phyloP scores from a whole-genome alignment of 2,329 filamentous ascomycete species.

The Stagonosporopsis rhizophila region DNA sequence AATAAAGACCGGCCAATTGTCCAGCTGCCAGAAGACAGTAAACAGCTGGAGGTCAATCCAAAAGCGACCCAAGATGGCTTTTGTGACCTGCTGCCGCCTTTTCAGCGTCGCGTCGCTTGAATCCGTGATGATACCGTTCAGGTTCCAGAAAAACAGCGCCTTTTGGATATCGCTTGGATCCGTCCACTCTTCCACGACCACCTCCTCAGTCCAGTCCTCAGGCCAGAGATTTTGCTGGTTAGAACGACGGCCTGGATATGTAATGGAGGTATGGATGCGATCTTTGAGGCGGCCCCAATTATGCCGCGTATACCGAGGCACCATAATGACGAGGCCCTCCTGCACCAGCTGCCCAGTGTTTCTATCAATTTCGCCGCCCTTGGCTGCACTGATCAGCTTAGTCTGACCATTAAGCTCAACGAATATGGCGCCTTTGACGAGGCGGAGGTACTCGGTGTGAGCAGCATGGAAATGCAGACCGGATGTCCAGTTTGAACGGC shows the following conservation, averaged over 20 bases:
- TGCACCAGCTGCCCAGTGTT: neutral
- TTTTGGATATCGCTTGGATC: constrained; percentile 56
- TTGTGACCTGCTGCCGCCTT: neutral
- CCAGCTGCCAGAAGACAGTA: constrained; percentile 38
- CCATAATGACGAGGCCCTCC: constrained; percentile 39
- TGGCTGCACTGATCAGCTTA: constrained; percentile 17
- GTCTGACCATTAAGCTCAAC: constrained; percentile 23
- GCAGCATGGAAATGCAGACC: constrained; percentile 59
- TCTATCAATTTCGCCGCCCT: constrained; percentile 12
- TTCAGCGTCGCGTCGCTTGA: neutral
- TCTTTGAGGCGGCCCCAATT: constrained; percentile 55
- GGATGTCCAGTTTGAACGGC: constrained; percentile 56
- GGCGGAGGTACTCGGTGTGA: constrained; percentile 57
- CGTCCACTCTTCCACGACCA: constrained; percentile 58
- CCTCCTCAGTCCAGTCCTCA: constrained; percentile 36
- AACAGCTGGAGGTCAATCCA: constrained; percentile 36
- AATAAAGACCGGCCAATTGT: constrained; percentile 43
- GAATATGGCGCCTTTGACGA: constrained; percentile 51
- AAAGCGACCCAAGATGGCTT: constrained; percentile 11
- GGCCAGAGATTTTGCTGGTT: neutral
- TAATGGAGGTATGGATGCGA: neutral
- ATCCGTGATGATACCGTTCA: constrained; percentile 50
- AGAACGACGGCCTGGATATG: neutral
- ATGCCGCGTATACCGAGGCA: constrained; percentile 52
- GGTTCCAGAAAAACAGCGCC: constrained; percentile 59